Evolutionary conservation across 257 asterid genomes (phyloP).

Genomic region (Plantago ovata): DNA sequence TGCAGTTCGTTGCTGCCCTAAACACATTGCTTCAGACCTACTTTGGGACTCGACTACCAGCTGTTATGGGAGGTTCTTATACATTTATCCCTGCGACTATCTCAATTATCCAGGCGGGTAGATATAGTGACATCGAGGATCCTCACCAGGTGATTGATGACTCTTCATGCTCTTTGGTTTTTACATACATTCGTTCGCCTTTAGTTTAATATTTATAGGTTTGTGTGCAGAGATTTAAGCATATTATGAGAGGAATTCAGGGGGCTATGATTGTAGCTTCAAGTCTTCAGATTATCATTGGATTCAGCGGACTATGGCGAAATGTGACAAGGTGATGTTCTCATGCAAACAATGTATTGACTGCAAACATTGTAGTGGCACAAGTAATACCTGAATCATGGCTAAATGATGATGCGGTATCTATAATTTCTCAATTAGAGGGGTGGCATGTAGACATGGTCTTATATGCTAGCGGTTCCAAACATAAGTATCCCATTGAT

Average conservation of each 20-base stretch:
- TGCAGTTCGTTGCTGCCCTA: constrained; percentile 90
- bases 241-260: constrained; percentile 78
- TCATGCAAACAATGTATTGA: background rate
- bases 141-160: constrained; percentile 56
- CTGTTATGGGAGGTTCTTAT: constrained; percentile 79
- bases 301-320: constrained; percentile 95
- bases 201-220: background rate
- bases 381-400: background rate
- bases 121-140: constrained; percentile 47
- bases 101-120: constrained; percentile 74
- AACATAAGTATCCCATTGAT: background rate
- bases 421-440: too few species aligned
- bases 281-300: constrained; percentile 74
- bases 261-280: constrained; percentile 93
- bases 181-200: background rate
- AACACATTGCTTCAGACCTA: constrained; percentile 69
- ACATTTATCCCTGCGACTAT: constrained; percentile 83
- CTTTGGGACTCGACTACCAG: constrained; percentile 85
- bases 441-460: too few species aligned
- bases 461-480: too few species aligned
- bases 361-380: background rate
- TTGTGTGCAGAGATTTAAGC: constrained; percentile 57
- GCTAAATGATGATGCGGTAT: too few species aligned
- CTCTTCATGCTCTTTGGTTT: background rate
- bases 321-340: constrained; percentile 60